These are phyloP conservation scores for Halenospora varia DNA, from an alignment of 495 filamentous ascomycete species.

Conservation along the genomic window DNA sequence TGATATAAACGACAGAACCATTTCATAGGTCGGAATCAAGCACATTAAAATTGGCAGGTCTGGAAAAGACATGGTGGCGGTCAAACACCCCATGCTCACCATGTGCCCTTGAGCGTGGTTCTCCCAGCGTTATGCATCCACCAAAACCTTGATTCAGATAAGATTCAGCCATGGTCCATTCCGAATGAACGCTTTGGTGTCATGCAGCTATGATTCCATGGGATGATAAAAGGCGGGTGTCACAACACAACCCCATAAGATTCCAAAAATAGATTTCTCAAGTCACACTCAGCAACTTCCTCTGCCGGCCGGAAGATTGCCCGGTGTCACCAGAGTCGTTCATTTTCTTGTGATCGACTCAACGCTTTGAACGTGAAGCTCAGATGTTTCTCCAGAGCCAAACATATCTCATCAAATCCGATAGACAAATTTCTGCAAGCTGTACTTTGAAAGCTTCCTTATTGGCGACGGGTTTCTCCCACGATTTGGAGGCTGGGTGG, in stretches of 20 bases:
- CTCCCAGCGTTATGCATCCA: background rate
- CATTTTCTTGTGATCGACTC: too few relatives aligned
- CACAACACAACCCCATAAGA: background rate
- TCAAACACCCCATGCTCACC: background rate
- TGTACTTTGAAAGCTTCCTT: too few relatives aligned
- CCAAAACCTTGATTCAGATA: constrained; percentile 14
- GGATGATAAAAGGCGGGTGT: background rate
- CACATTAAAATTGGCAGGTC: constrained; percentile 1
- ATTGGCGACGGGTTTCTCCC: too few relatives aligned
- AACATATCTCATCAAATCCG: too few relatives aligned
- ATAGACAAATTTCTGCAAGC: too few relatives aligned
- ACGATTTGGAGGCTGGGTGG: too few relatives aligned
- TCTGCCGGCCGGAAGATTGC: too few relatives aligned
- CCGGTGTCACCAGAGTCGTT: too few relatives aligned
- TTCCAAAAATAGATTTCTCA: background rate
- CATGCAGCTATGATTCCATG: background rate
- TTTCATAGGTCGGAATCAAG: background rate
- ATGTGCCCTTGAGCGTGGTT: background rate
- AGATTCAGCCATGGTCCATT: constrained; percentile 13
- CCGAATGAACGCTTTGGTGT: background rate
- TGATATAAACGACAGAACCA: background rate
- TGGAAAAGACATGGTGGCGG: background rate
- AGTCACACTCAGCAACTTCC: background rate
- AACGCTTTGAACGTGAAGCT: too few relatives aligned
- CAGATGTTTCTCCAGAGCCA: too few relatives aligned